These are phyloP conservation scores for Fusarium annulatum DNA, from an alignment of 2,329 filamentous ascomycete species.

Conservation along the genomic window DNA sequence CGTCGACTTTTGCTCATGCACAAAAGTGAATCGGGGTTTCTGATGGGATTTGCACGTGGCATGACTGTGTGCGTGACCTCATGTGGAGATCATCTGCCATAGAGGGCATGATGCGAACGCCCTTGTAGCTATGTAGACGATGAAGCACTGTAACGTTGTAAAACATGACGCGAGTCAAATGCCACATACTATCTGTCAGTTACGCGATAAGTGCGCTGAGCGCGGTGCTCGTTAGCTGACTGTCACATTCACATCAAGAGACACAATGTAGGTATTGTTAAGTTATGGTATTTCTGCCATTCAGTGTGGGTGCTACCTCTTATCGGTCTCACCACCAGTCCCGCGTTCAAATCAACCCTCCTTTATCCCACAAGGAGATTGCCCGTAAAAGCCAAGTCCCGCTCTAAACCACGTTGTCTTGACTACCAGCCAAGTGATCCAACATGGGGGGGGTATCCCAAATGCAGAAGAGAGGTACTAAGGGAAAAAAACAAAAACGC, in stretches of 20 bases:
- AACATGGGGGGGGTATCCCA: constrained; percentile 43
- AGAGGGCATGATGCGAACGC: constrained; percentile 32
- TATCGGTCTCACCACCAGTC: constrained; percentile 18
- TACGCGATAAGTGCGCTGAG: neutral
- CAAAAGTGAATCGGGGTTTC: constrained; percentile 1
- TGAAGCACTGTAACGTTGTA: constrained; percentile 21
- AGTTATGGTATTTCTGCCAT: constrained; percentile 54
- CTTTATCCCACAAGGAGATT: constrained; percentile 4
- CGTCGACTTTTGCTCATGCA: constrained; percentile 9
- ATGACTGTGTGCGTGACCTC: constrained; percentile 38
- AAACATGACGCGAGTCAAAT: neutral
- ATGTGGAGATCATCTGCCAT: constrained; percentile 43
- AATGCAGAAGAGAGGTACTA: constrained; percentile 28
- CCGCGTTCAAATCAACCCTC: constrained; percentile 11
- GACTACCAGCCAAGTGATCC: constrained; percentile 13
- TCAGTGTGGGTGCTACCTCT: constrained; percentile 48
- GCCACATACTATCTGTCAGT: neutral
- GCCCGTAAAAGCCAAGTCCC: neutral
- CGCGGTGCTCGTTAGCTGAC: neutral
- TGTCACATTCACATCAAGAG: neutral
- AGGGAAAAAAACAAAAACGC: constrained; percentile 33
- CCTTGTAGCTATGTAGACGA: neutral
- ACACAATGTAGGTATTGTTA: constrained; percentile 3
- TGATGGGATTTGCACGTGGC: constrained; percentile 23
- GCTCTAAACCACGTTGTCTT: constrained; percentile 6